These are phyloP conservation scores for Poteriospumella lacustris DNA, from an alignment of 108 stramenopile species.

Conservation along the genomic window DNA sequence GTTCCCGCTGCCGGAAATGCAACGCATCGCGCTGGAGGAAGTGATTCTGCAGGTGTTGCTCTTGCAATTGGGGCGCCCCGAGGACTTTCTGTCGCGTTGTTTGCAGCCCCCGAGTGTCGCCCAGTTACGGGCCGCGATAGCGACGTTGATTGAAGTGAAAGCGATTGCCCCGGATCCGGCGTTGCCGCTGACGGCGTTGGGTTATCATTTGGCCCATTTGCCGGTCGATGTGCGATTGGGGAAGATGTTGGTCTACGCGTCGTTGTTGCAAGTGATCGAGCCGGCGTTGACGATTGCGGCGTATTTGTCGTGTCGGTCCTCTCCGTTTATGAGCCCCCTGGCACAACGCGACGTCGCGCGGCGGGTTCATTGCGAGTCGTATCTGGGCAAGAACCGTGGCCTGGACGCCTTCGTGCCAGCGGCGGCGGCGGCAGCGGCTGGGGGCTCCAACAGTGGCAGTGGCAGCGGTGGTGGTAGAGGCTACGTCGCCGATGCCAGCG, in stretches of 20 bases:
- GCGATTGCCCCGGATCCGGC: not conserved
- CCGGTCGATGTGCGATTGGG: slow-evolving; percentile 83
- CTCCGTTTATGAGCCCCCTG: slow-evolving; percentile 64
- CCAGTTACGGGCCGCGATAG: not conserved
- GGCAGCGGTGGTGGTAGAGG: no score
- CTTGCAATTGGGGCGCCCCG: slow-evolving; percentile 55
- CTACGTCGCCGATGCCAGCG: no score
- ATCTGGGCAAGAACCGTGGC: no score
- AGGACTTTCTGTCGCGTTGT: slow-evolving; percentile 5
- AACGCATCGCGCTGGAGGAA: slow-evolving; percentile 79
- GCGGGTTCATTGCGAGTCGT: no score
- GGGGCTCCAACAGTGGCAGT: no score
- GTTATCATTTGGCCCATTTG: slow-evolving; percentile 73
- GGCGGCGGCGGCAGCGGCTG: no score
- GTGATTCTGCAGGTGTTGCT: slow-evolving; percentile 73
- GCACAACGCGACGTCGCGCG: slow-evolving; percentile 62
- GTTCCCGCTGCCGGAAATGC: slow-evolving; percentile 77
- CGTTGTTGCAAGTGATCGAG: slow-evolving; percentile 73
- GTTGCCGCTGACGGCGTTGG: slow-evolving; percentile 69
- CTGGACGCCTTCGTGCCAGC: no score
- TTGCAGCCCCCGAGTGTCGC: not conserved
- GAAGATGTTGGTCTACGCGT: slow-evolving; percentile 76
- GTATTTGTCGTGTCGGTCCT: slow-evolving; percentile 64
- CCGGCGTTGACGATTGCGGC: slow-evolving; percentile 71
- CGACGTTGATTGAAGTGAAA: slow-evolving; percentile 4